Conservation (phyloP, 2,329 filamentous ascomycete genomes). For the Fusarium azukiicola region DNA sequence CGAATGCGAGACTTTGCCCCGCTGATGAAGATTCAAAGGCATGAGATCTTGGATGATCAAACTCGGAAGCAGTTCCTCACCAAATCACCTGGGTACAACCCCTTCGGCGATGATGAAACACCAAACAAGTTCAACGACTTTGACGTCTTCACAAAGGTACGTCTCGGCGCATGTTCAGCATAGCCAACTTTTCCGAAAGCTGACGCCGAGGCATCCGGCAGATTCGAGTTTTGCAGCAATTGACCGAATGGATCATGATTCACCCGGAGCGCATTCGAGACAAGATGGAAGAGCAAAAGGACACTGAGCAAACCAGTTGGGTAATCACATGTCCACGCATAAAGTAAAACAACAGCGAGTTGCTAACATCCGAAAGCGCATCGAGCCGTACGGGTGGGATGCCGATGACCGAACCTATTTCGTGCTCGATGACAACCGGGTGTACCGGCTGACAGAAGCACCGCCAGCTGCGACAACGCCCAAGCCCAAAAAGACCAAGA, state of each 20-base stretch:
- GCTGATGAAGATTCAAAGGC: conserved; percentile 70
- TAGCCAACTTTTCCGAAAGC: neutral
- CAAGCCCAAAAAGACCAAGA: conserved; percentile 82
- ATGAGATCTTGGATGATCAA: conserved; percentile 96
- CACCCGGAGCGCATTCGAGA: conserved; percentile 93
- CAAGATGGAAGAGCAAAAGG: conserved; percentile 90
- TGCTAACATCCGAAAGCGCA: conserved; percentile 72
- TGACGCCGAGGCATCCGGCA: conserved; percentile 53
- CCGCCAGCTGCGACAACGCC: conserved; percentile 82
- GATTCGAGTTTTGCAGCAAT: conserved; percentile 90
- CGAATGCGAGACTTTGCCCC: neutral
- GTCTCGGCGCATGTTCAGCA: conserved; percentile 17
- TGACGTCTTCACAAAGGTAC: conserved; percentile 89
- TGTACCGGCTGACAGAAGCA: conserved; percentile 93
- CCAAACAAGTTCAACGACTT: conserved; percentile 89
- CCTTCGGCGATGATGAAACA: conserved; percentile 89
- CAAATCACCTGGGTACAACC: conserved; percentile 90
- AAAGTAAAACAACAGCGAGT: neutral
- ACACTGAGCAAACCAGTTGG: conserved; percentile 91
- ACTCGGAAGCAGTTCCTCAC: conserved; percentile 92
- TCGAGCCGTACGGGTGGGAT: conserved; percentile 94
- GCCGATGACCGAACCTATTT: conserved; percentile 92
- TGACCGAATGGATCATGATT: conserved; percentile 93
- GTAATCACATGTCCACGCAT: conserved; percentile 75
- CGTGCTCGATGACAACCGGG: conserved; percentile 94